Percentiles rank a stretch among this genome's conserved stretches.
Evolutionary conservation across 129 eudicot species (phyloP).

Genomic region (Artemisia argyi): DNA sequence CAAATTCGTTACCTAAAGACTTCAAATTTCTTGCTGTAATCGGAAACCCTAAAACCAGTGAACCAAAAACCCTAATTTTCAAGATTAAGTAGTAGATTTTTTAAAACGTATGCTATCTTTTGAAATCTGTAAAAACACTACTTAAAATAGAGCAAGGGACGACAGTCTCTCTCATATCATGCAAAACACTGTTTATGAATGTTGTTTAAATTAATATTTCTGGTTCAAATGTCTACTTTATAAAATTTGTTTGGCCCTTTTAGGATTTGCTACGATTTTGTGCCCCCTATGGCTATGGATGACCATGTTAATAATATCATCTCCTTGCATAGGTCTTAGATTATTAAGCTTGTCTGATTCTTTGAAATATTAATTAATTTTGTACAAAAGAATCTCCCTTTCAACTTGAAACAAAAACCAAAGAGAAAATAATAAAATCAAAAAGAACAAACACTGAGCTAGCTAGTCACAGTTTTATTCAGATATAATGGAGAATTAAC

Average conservation of each 20-base stretch:
- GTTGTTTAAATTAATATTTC: slow-evolving; percentile 33
- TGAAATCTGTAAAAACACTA: slow-evolving; percentile 15
- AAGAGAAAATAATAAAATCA: not conserved
- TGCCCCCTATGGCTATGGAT: slow-evolving; percentile 64
- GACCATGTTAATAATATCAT: slow-evolving; percentile 27
- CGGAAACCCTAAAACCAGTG: slow-evolving; percentile 30
- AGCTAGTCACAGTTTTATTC: not conserved
- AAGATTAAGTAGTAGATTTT: not conserved
- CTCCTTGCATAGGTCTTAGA: slow-evolving; percentile 23
- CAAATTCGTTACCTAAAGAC: slow-evolving; percentile 9
- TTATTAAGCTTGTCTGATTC: slow-evolving; percentile 21
- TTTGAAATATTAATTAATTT: slow-evolving; percentile 13
- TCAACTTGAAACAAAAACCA: not conserved
- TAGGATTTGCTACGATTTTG: slow-evolving; percentile 54
- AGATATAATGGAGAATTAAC: slow-evolving; percentile 3
- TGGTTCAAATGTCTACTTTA: slow-evolving; percentile 39
- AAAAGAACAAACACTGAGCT: not conserved
- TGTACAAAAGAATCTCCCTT: slow-evolving; percentile 6
- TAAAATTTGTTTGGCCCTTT: slow-evolving; percentile 44
- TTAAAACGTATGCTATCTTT: slow-evolving; percentile 11
- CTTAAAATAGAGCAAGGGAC: slow-evolving; percentile 12
- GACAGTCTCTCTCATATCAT: slow-evolving; percentile 56
- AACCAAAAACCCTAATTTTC: slow-evolving; percentile 31
- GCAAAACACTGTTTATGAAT: slow-evolving; percentile 56
- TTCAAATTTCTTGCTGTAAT: not conserved